Base-by-base conservation (phyloP, 768 basidiomycete species). In the Pisolithus marmoratus region DNA sequence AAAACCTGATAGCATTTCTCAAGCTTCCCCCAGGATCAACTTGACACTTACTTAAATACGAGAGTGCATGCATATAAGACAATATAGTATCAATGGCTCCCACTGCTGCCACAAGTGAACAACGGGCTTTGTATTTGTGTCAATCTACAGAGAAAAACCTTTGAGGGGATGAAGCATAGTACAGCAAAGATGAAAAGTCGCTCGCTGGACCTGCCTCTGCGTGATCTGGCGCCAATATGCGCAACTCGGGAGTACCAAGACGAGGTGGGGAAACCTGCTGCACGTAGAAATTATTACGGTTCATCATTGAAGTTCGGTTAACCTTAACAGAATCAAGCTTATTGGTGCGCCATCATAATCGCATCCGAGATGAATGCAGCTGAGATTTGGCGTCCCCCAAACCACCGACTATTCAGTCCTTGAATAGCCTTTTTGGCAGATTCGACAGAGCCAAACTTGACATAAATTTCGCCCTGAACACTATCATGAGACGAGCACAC, bases 351-450 rank as follows among this genome's bases (percentile, higher is more conserved):
- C 73, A 87, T 87, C 88, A 93, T 90, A 60, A 96, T 87, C 48
- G 90, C 90, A 64, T 95, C 93, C 51, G 91, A 88, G 62, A 95
- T 94, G 74, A 90, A 94, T 51, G 80, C 67, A 57, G 92, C 94
- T 43, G 85, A 81, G 53, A 96, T 82, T 70, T 89, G 86, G 70
- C 85, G 85, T 54, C 94, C 94, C 54, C 92, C 93, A 64, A 99
- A 99, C 90, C 92, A 98, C 54, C 96, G 88, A 48, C 94, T 92
- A 60, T 96, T 94, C 50, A 99, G 80, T 60, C 92, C 90, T 68
- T 90, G 83, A 43, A 96, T 73, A 37, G 94, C 90, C 53, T 84
- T 81, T 65, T 85, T 86, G 29, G 96, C 91, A 11, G 81, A 74
- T 2, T 91, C 90, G 53, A 93, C 72, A 23, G 77, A 68, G 53